Conservation (phyloP, 495 filamentous ascomycete species). For the Trichocladium antarcticum region DNA sequence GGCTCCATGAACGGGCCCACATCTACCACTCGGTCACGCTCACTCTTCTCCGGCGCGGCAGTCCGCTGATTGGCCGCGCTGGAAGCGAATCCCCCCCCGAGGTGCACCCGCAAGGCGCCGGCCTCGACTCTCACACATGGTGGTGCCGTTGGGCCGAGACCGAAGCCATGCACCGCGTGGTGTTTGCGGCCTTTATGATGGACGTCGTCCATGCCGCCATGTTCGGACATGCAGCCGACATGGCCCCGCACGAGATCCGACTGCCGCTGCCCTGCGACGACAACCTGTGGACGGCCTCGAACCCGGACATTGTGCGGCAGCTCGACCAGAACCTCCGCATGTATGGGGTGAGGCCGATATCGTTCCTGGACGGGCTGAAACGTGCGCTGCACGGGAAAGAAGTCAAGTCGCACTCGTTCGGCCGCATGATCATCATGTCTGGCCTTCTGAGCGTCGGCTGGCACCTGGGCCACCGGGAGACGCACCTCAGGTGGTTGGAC, state of each 20-base stretch:
- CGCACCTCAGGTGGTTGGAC: slow-evolving; percentile 77
- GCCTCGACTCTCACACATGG: slow-evolving; percentile 64
- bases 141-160: slow-evolving; percentile 95
- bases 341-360: slow-evolving; percentile 72
- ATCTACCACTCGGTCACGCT: slow-evolving; percentile 94
- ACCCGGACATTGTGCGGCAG: slow-evolving; percentile 69
- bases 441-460: slow-evolving; percentile 86
- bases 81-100: slow-evolving; percentile 79
- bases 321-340: slow-evolving; percentile 73
- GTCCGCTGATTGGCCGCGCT: slow-evolving; percentile 81
- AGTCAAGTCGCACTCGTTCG: slow-evolving; percentile 86
- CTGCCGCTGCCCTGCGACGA: slow-evolving; percentile 93
- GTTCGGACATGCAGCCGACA: slow-evolving; percentile 92
- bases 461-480: slow-evolving; percentile 92
- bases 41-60: slow-evolving; percentile 83
- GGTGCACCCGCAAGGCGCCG: slow-evolving; percentile 42
- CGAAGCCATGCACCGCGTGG: slow-evolving; percentile 81
- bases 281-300: slow-evolving; percentile 83
- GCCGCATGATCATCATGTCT: slow-evolving; percentile 88
- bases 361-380: slow-evolving; percentile 85
- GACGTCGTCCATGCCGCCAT: slow-evolving; percentile 93
- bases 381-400: slow-evolving; percentile 76
- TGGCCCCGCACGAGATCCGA: slow-evolving; percentile 92
- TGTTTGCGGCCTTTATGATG: slow-evolving; percentile 90
- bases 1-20: slow-evolving; percentile 85